Base-by-base conservation (phyloP, 2,329 filamentous ascomycete species). In the Fusarium pseudograminearum region DNA sequence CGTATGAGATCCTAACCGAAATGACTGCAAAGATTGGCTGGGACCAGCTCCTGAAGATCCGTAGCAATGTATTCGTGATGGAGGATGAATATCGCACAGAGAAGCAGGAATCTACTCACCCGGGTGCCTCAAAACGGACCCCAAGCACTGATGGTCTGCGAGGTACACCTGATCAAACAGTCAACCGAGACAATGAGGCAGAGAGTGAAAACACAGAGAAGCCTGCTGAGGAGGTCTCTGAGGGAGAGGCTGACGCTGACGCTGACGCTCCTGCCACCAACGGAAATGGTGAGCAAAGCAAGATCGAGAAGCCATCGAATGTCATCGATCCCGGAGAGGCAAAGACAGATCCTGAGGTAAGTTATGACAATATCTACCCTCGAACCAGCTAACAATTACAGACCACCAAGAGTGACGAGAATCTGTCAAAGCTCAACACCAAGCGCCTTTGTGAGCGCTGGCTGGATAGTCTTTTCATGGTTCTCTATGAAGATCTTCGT, bases 381-480 rank as follows among this genome's bases (percentile, higher is more conserved):
- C 14, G 11, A 31, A 14, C 5, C 7, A 16, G 22, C 73, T 79
- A 60, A 78, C 57, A 57, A 30, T 31, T 15, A 12, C 72, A 92
- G 90, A 83, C 83, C 18, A 86, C 90, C 61, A 85, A 88, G 30
- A 87, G 88, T 8, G 90, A 93, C 70, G 87, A 91, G 59, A 86
- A 92, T 71, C 92, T 97, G 73, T 94, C 94, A 9, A 93, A 95
- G 73, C 93, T 99, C 77, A 96, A 97, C 78, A 97, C 98, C 80
- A 99, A 99, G 83, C 91, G 96, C 1, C 88, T 99, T 2, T 99
- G 96, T 76, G 96, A 99, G 81, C 90, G 96, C 73, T 99, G 96
- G 96, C 87, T 99, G 4, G 96, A 99, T 80, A 98, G 97, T 75
- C 86, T 99, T 24, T 99, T 99, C 83, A 99, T 99, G 96, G 96